phyloP scores from a whole-genome alignment of 176 grass and related monocot species.

The Tuctoria greenei region DNA sequence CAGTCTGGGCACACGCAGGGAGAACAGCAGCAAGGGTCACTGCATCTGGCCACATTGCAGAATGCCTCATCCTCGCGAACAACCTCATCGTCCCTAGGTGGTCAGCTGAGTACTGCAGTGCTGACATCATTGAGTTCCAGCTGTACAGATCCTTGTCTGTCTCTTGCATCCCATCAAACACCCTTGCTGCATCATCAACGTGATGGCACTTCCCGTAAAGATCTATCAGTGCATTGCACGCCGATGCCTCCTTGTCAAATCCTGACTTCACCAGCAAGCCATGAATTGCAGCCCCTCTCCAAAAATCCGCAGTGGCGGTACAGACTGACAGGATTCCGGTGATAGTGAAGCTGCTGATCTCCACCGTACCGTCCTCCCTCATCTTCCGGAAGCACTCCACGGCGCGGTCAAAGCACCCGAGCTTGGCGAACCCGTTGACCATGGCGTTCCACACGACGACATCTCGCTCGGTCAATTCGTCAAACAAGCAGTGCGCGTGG shows the following conservation, averaged over 20 bases:
- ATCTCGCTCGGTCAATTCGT: conserved; percentile 44
- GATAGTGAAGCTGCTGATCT: conserved; percentile 50
- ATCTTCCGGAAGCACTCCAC: conserved; percentile 50
- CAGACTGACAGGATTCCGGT: conserved; percentile 64
- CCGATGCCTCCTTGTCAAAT: conserved; percentile 27
- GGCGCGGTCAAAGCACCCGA: conserved; percentile 50
- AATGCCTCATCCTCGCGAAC: conserved; percentile 45
- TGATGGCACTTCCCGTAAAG: conserved; percentile 68
- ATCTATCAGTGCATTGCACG: conserved; percentile 57
- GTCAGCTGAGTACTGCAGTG: conserved; percentile 55
- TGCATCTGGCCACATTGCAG: conserved; percentile 26
- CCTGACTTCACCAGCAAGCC: conserved; percentile 48
- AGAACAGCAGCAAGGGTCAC: conserved; percentile 56
- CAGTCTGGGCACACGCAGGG: conserved; percentile 53
- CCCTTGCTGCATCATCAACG: conserved; percentile 36
- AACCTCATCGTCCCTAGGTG: conserved; percentile 38
- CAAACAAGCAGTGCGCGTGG: conserved; percentile 55
- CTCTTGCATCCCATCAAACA: conserved; percentile 52
- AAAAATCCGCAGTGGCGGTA: conserved; percentile 39
- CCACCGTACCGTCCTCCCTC: conserved; percentile 35
- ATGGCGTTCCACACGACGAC: conserved; percentile 68
- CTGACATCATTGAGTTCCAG: conserved; percentile 78
- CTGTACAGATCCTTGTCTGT: conserved; percentile 50
- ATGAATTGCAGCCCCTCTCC: conserved; percentile 34
- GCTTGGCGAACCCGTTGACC: conserved; percentile 55